A percentile compares a stretch with the other conserved stretches of the same genome.
Evolutionary conservation across 768 basidiomycete species (phyloP).

Genomic region (Lepiota venenata): DNA sequence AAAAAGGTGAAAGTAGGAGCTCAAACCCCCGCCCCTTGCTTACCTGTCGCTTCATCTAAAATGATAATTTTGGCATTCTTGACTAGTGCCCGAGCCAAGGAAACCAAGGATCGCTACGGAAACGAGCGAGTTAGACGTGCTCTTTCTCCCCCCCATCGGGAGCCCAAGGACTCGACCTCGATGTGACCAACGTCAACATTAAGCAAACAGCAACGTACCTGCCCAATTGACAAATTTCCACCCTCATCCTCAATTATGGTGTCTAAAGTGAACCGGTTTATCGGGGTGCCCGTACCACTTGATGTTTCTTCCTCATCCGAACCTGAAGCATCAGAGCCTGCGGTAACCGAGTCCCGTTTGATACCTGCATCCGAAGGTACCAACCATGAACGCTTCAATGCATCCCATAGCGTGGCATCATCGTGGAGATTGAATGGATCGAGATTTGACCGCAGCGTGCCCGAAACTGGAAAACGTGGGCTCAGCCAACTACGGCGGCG

Average conservation of each 20-base stretch:
- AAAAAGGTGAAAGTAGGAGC: neutral
- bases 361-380: constrained; percentile 28
- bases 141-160: no score
- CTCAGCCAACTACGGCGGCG: neutral
- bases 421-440: constrained; percentile 85
- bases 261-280: constrained; percentile 77
- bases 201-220: constrained; percentile 26
- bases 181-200: no score
- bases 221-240: constrained; percentile 75
- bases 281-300: constrained; percentile 40
- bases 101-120: constrained; percentile 72
- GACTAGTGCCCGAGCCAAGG: constrained; percentile 85
- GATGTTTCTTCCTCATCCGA: constrained; percentile 30
- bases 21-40: neutral
- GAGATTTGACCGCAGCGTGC: constrained; percentile 81
- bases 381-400: constrained; percentile 80
- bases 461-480: constrained; percentile 49
- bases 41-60: constrained; percentile 86
- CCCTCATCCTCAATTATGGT: constrained; percentile 86
- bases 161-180: no score
- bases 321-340: constrained; percentile 21
- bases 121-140: neutral
- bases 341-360: constrained; percentile 37
- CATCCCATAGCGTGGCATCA: constrained; percentile 84
- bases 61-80: constrained; percentile 83